Conservation (phyloP, 495 filamentous ascomycete species). For the Neurospora tetraspora region DNA sequence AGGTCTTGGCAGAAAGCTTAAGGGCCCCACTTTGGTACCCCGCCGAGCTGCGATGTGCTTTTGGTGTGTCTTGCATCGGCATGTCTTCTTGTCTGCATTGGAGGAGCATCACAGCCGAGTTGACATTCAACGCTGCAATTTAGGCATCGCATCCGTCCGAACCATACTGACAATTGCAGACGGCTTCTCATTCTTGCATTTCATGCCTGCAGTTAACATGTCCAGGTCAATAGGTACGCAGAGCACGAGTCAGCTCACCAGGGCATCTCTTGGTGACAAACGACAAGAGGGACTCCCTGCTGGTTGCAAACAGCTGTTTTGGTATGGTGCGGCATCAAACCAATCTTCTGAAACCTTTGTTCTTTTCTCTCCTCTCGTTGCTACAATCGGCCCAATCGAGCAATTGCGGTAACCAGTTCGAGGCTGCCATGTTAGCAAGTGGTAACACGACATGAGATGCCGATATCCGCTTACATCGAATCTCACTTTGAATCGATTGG, state of each 20-base stretch:
- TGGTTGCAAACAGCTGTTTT: neutral
- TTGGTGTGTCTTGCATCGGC: neutral
- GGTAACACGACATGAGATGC: neutral
- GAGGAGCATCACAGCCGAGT: neutral
- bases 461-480: neutral
- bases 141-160: neutral
- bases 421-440: neutral
- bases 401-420: neutral
- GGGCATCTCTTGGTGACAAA: neutral
- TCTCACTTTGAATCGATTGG: neutral
- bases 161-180: neutral
- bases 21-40: neutral
- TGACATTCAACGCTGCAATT: neutral
- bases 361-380: neutral
- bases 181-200: neutral
- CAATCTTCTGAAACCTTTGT: neutral
- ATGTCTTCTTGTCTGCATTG: neutral
- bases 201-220: neutral
- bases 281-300: neutral
- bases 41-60: neutral
- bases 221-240: neutral
- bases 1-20: neutral
- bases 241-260: neutral
- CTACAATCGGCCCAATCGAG: neutral
- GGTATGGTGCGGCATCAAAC: neutral